Conservation (phyloP, 257 asterid genomes). For the Scutellaria barbata region DNA sequence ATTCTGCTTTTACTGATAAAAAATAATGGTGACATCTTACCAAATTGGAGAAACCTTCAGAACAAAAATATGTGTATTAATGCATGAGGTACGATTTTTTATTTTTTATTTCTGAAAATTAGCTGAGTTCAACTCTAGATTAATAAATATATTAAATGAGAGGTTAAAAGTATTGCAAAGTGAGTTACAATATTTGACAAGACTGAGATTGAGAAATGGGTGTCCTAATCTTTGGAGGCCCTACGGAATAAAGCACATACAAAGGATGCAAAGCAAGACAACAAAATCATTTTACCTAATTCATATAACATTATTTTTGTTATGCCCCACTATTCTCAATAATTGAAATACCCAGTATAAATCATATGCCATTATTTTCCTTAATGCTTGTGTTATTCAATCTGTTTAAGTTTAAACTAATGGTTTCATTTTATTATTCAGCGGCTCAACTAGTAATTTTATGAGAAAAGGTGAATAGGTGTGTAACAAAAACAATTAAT, state of each 20-base stretch:
- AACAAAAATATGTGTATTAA: too few species aligned
- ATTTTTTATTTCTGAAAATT: background rate
- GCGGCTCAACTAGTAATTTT: too few species aligned
- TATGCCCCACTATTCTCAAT: conserved; percentile 23
- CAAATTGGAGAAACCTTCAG: too few species aligned
- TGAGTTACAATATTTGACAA: background rate
- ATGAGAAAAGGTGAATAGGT: too few species aligned
- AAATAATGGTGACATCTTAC: too few species aligned
- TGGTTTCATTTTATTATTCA: too few species aligned
- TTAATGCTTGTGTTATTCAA: too few species aligned
- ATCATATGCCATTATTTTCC: too few species aligned
- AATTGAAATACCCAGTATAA: background rate
- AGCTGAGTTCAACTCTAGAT: background rate
- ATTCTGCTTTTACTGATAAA: too few species aligned
- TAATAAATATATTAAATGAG: background rate
- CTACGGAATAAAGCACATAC: conserved; percentile 32
- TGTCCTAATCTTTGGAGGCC: conserved; percentile 2
- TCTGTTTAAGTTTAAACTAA: too few species aligned
- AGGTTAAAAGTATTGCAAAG: background rate
- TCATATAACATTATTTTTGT: background rate
- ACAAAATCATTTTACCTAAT: conserved; percentile 33
- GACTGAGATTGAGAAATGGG: background rate
- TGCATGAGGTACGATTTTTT: too few species aligned
- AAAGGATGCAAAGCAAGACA: conserved; percentile 28
- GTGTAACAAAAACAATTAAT: too few species aligned